Percentiles rank a stretch among this genome's conserved stretches.
These are phyloP conservation scores for Penicillium goetzii DNA, from an alignment of 495 filamentous ascomycete genomes.

Conservation along the genomic window DNA sequence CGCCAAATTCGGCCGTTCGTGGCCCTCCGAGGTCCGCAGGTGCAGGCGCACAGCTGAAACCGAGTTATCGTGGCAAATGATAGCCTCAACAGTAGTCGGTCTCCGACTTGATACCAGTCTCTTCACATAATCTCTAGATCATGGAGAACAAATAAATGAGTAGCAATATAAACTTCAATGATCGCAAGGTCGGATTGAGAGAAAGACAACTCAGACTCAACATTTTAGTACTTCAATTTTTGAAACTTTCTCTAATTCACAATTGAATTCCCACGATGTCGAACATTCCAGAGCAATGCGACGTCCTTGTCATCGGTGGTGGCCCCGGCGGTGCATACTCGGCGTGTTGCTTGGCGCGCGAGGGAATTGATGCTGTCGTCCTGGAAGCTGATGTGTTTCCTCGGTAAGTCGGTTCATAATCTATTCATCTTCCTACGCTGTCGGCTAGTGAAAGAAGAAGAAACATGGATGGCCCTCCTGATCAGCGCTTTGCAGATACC, in stretches of 20 bases:
- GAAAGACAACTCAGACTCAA: background rate
- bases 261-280: slow-evolving; percentile 4
- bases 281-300: slow-evolving; percentile 39
- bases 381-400: slow-evolving; percentile 53
- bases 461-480: background rate
- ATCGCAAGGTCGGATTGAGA: too few species aligned
- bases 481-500: slow-evolving; percentile 14
- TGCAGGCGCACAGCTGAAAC: background rate
- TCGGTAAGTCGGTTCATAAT: slow-evolving; percentile 29
- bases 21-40: background rate
- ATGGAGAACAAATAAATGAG: background rate
- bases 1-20: background rate
- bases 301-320: slow-evolving; percentile 52
- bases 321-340: slow-evolving; percentile 53
- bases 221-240: background rate
- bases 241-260: background rate
- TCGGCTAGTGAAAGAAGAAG: background rate
- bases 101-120: background rate
- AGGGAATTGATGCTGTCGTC: slow-evolving; percentile 46
- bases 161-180: background rate
- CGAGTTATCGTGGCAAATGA: background rate
- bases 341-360: slow-evolving; percentile 47
- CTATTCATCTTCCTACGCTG: background rate
- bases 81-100: background rate
- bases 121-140: background rate